phyloP scores from a whole-genome alignment of 2,329 filamentous ascomycete genomes.

The Colletotrichum sidae region DNA sequence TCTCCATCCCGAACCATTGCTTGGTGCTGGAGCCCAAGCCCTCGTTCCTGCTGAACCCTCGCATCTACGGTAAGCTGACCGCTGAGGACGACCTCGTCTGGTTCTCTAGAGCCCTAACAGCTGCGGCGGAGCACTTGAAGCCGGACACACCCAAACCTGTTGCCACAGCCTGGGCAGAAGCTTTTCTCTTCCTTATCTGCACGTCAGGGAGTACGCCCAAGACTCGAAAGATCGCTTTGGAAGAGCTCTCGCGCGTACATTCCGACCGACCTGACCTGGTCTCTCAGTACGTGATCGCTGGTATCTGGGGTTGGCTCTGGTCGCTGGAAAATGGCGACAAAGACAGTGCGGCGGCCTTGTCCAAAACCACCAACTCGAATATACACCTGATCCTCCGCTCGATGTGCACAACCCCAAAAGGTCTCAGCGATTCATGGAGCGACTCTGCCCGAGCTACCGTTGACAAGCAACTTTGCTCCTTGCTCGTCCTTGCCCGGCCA shows the following conservation, averaged over 20 bases:
- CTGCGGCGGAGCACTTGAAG: conserved; percentile 67
- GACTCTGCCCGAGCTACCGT: conserved; percentile 48
- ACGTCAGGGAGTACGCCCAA: conserved; percentile 70
- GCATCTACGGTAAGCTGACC: conserved; percentile 84
- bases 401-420: conserved; percentile 71
- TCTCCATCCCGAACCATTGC: conserved; percentile 72
- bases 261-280: conserved; percentile 66
- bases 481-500: conserved; percentile 82
- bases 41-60: conserved; percentile 86
- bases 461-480: conserved; percentile 77
- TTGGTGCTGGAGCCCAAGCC: conserved; percentile 81
- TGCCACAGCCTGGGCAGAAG: conserved; percentile 83
- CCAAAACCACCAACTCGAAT: conserved; percentile 73
- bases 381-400: conserved; percentile 72
- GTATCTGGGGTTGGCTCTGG: conserved; percentile 84
- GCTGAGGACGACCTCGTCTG: conserved; percentile 82
- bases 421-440: conserved; percentile 57
- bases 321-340: conserved; percentile 78
- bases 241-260: conserved; percentile 75
- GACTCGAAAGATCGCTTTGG: conserved; percentile 72
- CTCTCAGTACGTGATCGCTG: conserved; percentile 73
- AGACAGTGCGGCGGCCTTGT: conserved; percentile 75
- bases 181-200: conserved; percentile 82
- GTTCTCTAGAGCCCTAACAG: conserved; percentile 77
- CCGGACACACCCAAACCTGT: conserved; percentile 60